These are phyloP conservation scores for Ogataea pignaliae DNA, from an alignment of 805 yeast genomes.

Conservation along the genomic window DNA sequence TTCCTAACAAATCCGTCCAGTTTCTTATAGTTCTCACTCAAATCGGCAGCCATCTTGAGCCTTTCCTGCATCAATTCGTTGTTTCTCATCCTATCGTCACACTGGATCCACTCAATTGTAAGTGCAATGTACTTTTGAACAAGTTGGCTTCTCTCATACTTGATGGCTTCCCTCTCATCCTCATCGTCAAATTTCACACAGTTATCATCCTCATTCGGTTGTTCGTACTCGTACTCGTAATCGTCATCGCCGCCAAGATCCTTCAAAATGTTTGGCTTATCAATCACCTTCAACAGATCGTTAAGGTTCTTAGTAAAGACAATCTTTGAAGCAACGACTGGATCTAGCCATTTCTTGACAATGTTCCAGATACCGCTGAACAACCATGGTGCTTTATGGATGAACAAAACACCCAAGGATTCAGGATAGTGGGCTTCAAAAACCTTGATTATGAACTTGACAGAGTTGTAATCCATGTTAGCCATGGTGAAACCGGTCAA, in stretches of 20 bases:
- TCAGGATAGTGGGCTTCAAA: constrained; percentile 98
- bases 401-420: constrained; percentile 74
- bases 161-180: constrained; percentile 39
- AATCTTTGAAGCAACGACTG: constrained; percentile 91
- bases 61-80: constrained; percentile 49
- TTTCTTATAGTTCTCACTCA: constrained; percentile 59
- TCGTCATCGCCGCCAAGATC: constrained; percentile 71
- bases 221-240: constrained; percentile 52
- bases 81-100: constrained; percentile 47
- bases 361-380: constrained; percentile 93
- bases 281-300: constrained; percentile 65
- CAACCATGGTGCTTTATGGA: constrained; percentile 96
- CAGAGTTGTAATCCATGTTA: constrained; percentile 91
- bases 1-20: constrained; percentile 82
- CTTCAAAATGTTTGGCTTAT: constrained; percentile 55
- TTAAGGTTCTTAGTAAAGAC: constrained; percentile 67
- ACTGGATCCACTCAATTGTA: constrained; percentile 77
- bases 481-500: constrained; percentile 79
- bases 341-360: constrained; percentile 91
- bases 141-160: constrained; percentile 49
- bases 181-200: constrained; percentile 40
- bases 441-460: constrained; percentile 80
- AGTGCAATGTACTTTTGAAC: constrained; percentile 51
- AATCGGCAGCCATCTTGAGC: constrained; percentile 43
- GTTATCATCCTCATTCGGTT: constrained; percentile 60